These are phyloP conservation scores for Leucocoprinus birnbaumii DNA, from an alignment of 768 basidiomycete genomes.

Conservation along the genomic window DNA sequence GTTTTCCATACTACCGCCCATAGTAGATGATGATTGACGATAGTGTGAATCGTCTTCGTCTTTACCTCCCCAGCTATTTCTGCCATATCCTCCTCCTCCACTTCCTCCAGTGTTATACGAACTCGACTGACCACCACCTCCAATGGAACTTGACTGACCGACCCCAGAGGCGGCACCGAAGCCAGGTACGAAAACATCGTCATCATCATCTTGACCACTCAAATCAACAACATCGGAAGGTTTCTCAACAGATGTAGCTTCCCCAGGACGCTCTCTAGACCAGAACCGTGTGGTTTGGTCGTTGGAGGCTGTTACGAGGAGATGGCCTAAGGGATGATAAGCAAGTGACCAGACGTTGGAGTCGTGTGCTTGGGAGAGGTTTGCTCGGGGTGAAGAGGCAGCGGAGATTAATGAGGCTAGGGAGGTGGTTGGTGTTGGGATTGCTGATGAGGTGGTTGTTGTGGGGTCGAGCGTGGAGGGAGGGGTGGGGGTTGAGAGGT, in stretches of 20 bases:
- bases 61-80: conserved; percentile 8
- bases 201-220: conserved; percentile 67
- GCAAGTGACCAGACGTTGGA: conserved; percentile 95
- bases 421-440: conserved; percentile 39
- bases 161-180: conserved; percentile 46
- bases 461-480: background rate
- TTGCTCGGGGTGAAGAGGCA: conserved; percentile 65
- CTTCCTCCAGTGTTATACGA: background rate
- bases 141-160: conserved; percentile 29
- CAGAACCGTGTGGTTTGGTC: conserved; percentile 99
- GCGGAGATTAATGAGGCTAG: conserved; percentile 32
- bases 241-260: conserved; percentile 76
- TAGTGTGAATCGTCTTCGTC: conserved; percentile 9
- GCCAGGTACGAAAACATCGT: conserved; percentile 61
- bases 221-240: conserved; percentile 66
- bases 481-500: conserved; percentile 57
- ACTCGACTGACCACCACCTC: conserved; percentile 26
- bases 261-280: conserved; percentile 89
- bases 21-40: background rate
- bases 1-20: conserved; percentile 1
- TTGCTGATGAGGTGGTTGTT: conserved; percentile 34
- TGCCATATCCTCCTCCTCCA: conserved; percentile 2
- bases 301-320: conserved; percentile 92
- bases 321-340: conserved; percentile 94
- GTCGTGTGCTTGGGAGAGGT: conserved; percentile 95